Conservation (phyloP, 2,329 filamentous ascomycete species). For the Triangularia verruculosa region DNA sequence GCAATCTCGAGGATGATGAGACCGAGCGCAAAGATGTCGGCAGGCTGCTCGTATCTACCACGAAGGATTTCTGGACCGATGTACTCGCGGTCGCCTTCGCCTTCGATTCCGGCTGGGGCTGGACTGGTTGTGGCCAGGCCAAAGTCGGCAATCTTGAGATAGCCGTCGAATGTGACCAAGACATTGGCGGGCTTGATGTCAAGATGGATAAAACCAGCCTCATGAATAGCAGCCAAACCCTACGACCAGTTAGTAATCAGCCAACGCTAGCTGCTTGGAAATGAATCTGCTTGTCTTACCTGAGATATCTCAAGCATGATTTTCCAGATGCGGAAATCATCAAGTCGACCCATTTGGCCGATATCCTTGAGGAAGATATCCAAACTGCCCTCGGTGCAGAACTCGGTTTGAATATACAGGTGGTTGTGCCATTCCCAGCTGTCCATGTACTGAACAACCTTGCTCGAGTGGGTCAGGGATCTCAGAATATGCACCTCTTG, state of each 20-base stretch:
- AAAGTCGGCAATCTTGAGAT: conserved; percentile 83
- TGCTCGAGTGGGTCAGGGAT: conserved; percentile 73
- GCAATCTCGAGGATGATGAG: conserved; percentile 94
- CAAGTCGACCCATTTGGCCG: conserved; percentile 79
- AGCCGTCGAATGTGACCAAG: conserved; percentile 75
- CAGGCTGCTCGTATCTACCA: conserved; percentile 83
- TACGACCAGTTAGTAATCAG: conserved; percentile 37
- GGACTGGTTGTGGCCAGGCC: conserved; percentile 79
- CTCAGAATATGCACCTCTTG: conserved; percentile 79
- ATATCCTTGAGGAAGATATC: conserved; percentile 80
- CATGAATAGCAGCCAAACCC: conserved; percentile 88
- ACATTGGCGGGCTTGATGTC: conserved; percentile 85
- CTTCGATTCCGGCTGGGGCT: conserved; percentile 71
- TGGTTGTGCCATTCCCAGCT: conserved; percentile 84
- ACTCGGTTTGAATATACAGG: conserved; percentile 97
- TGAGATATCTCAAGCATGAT: conserved; percentile 81
- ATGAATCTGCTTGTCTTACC: conserved; percentile 52
- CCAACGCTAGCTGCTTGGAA: not conserved
- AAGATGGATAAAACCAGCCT: conserved; percentile 79
- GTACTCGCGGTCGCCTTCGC: conserved; percentile 94
- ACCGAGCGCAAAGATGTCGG: conserved; percentile 90
- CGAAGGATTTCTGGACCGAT: conserved; percentile 89
- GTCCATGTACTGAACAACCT: conserved; percentile 79
- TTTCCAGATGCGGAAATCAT: conserved; percentile 99
- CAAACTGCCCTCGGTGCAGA: conserved; percentile 89